phyloP scores from a whole-genome alignment of 1,284 basidiomycete genomes.

The Ustilago sp. region DNA sequence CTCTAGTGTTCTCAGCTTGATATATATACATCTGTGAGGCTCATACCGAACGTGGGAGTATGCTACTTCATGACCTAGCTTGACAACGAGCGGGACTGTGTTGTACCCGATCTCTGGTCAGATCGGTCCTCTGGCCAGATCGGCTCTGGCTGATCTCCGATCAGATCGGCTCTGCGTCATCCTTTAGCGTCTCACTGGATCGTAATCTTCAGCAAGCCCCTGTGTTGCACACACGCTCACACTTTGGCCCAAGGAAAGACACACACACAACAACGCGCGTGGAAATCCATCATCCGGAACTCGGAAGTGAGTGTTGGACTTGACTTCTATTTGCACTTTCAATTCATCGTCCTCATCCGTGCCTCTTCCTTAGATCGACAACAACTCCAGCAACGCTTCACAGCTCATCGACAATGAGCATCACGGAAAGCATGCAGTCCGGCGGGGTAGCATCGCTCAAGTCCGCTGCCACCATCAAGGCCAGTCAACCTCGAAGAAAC shows the following conservation, averaged over 20 bases:
- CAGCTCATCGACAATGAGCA: slow-evolving; percentile 26
- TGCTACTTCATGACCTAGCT: too few relatives aligned
- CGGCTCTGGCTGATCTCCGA: too few relatives aligned
- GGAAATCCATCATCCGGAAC: slow-evolving; percentile 3
- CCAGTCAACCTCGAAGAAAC: slow-evolving; percentile 14
- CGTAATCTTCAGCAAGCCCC: too few relatives aligned
- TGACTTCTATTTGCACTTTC: slow-evolving; percentile 1
- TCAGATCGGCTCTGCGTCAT: too few relatives aligned
- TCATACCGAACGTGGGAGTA: too few relatives aligned
- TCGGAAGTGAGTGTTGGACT: slow-evolving; percentile 10
- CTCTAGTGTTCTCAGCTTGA: too few relatives aligned
- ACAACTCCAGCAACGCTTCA: neutral
- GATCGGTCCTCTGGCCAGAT: too few relatives aligned
- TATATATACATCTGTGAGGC: too few relatives aligned
- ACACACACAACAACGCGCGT: slow-evolving; percentile 17
- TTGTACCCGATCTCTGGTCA: too few relatives aligned
- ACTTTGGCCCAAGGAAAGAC: slow-evolving; percentile 4
- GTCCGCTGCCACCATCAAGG: slow-evolving; percentile 1
- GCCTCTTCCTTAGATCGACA: neutral
- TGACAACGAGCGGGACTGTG: too few relatives aligned
- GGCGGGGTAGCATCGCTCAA: slow-evolving; percentile 8
- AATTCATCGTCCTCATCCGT: slow-evolving; percentile 1
- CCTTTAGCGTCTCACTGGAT: too few relatives aligned
- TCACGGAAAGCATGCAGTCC: slow-evolving; percentile 26
- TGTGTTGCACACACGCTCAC: neutral